Evolutionary conservation across 805 yeast genomes (phyloP).

Genomic region (Sugiyamaella lignohabitans): DNA sequence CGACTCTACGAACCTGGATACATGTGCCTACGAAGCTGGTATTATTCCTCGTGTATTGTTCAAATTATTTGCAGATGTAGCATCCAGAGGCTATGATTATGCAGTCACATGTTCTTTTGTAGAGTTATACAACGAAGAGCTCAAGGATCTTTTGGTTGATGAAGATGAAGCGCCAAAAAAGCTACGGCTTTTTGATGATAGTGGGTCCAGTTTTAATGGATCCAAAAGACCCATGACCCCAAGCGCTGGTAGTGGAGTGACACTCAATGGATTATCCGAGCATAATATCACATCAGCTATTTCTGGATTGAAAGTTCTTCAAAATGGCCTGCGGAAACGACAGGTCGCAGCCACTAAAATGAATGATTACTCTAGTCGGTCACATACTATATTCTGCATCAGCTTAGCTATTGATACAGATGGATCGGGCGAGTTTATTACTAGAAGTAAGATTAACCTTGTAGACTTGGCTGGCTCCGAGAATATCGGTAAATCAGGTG

Average conservation of each 20-base stretch:
- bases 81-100: conserved; percentile 42
- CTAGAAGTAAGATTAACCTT: conserved; percentile 52
- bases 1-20: conserved; percentile 41
- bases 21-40: conserved; percentile 45
- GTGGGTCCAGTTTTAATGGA: conserved; percentile 8
- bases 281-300: conserved; percentile 42
- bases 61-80: conserved; percentile 48
- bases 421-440: conserved; percentile 46
- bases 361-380: conserved; percentile 70
- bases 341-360: conserved; percentile 74
- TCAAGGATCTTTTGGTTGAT: conserved; percentile 57
- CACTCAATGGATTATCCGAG: conserved; percentile 54
- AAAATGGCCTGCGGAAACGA: conserved; percentile 54
- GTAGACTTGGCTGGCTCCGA: conserved; percentile 97
- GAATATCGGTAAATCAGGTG: conserved; percentile 82
- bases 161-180: conserved; percentile 34
- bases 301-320: conserved; percentile 48
- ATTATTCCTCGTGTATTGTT: conserved; percentile 54
- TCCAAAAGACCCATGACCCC: conserved; percentile 16
- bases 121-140: conserved; percentile 82
- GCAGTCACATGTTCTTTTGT: conserved; percentile 72
- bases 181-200: conserved; percentile 50
- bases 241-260: conserved; percentile 36
- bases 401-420: conserved; percentile 46
- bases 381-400: conserved; percentile 68